Conservation (phyloP, 495 filamentous ascomycete genomes). For the Penicillium riverlandense region DNA sequence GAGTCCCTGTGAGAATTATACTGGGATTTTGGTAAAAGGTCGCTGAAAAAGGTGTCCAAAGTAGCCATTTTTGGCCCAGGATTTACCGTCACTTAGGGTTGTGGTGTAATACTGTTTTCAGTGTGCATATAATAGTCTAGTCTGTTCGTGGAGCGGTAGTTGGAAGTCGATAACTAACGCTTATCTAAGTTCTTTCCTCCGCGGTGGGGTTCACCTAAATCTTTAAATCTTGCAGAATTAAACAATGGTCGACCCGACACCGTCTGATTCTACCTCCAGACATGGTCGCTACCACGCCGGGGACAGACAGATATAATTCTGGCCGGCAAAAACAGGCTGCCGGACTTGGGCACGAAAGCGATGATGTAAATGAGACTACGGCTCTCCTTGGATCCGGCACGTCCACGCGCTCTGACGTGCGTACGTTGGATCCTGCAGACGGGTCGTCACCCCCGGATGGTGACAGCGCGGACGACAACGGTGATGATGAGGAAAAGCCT, state of each 20-base stretch:
- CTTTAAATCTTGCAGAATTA: no score
- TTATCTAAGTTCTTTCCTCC: no score
- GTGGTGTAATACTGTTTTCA: no score
- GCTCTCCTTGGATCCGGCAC: constrained; percentile 7
- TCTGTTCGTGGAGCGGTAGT: no score
- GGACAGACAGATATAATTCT: background rate
- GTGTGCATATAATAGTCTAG: no score
- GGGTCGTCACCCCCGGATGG: background rate
- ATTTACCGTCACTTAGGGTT: no score
- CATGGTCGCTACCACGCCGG: constrained; percentile 4
- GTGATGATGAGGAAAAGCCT: constrained; percentile 23
- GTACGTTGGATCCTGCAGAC: background rate
- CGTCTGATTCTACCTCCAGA: background rate
- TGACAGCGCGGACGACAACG: background rate
- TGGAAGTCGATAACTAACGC: no score
- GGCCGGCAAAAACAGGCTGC: background rate
- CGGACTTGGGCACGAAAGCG: constrained; percentile 1
- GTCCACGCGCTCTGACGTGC: background rate
- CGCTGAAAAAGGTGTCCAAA: no score
- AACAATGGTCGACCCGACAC: background rate
- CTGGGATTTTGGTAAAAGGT: no score
- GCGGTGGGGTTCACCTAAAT: no score
- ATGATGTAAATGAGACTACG: constrained; percentile 14
- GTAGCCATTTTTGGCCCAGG: no score
- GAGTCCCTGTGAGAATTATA: no score